Conservation (phyloP, 2,329 filamentous ascomycete species). For the Fusarium vanettenii region DNA sequence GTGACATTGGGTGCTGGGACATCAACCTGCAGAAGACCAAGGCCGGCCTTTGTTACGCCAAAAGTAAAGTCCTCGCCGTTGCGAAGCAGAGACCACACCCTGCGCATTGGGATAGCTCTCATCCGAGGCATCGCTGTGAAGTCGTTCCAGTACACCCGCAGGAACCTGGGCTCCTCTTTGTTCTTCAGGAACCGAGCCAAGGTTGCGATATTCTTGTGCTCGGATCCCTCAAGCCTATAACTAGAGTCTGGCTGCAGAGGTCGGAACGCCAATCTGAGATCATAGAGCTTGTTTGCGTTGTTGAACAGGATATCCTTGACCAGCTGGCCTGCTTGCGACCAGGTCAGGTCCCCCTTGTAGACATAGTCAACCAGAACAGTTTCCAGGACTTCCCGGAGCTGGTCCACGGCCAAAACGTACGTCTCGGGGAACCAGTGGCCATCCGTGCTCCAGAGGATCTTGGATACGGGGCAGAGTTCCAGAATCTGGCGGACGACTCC, state of each 20-base stretch:
- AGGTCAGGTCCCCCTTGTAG: constrained; percentile 69
- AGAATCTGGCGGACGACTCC: constrained; percentile 76
- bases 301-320: constrained; percentile 78
- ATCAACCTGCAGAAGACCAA: constrained; percentile 78
- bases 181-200: constrained; percentile 54
- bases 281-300: constrained; percentile 82
- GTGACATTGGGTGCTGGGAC: constrained; percentile 62
- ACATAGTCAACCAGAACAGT: constrained; percentile 76
- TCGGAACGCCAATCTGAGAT: constrained; percentile 62
- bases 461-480: constrained; percentile 79
- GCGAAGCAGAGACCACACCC: constrained; percentile 61
- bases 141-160: constrained; percentile 83
- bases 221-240: constrained; percentile 4
- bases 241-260: constrained; percentile 28
- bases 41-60: constrained; percentile 71
- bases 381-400: constrained; percentile 77
- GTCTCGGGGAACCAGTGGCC: constrained; percentile 85
- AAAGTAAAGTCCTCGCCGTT: constrained; percentile 60
- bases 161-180: constrained; percentile 68
- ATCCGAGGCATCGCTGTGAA: constrained; percentile 77
- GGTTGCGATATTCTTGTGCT: constrained; percentile 8
- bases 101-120: constrained; percentile 74
- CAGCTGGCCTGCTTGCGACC: constrained; percentile 70
- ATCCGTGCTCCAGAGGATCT: constrained; percentile 84
- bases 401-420: constrained; percentile 77